phyloP scores from a whole-genome alignment of 257 asterid species.

The Dorcoceras hygrometricum region DNA sequence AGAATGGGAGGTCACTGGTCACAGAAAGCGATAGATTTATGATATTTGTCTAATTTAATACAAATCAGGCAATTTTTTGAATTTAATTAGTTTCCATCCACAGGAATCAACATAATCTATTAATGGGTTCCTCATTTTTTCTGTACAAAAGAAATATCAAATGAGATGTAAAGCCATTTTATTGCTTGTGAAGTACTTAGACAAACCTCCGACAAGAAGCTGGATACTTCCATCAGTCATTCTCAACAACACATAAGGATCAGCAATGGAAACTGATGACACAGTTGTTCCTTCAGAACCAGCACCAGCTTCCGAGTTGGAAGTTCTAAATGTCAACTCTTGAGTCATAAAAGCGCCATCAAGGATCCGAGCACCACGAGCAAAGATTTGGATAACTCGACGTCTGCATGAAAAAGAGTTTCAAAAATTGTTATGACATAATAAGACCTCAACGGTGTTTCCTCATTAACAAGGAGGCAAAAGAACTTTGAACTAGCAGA shows the following conservation, averaged over 20 bases:
- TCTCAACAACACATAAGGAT: conserved; percentile 86
- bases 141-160: conserved; percentile 16
- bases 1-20: not conserved
- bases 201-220: conserved; percentile 95
- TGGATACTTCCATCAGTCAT: conserved; percentile 93
- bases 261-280: conserved; percentile 88
- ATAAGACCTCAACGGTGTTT: conserved; percentile 17
- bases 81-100: not conserved
- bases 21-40: not conserved
- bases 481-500: conserved; percentile 5
- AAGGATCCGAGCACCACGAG: conserved; percentile 90
- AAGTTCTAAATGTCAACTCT: conserved; percentile 73
- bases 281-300: conserved; percentile 67
- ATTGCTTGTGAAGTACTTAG: not conserved
- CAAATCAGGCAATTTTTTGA: not conserved
- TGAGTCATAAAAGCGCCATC: conserved; percentile 98
- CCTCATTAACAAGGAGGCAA: not conserved
- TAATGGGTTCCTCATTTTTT: not conserved
- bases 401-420: conserved; percentile 53
- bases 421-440: conserved; percentile 17
- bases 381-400: conserved; percentile 88
- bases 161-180: not conserved
- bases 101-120: not conserved
- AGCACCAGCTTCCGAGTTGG: conserved; percentile 62
- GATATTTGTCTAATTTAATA: not conserved